These are phyloP conservation scores for Solanum pennellii DNA, from an alignment of 257 asterid species.

Conservation along the genomic window DNA sequence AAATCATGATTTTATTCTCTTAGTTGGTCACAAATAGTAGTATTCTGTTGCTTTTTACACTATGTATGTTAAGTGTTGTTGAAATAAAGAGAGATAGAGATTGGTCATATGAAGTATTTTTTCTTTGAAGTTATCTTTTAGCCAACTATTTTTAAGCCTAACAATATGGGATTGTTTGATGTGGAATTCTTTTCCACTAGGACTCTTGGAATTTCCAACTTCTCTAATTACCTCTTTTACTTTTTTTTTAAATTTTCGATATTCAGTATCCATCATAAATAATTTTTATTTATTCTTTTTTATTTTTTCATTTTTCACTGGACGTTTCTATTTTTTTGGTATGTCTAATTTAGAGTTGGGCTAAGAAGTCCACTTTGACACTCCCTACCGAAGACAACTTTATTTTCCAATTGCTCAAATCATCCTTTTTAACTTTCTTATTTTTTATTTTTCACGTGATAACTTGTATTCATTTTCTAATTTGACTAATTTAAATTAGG, in stretches of 20 bases:
- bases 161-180: neutral
- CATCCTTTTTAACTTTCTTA: neutral
- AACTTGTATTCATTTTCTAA: neutral
- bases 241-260: neutral
- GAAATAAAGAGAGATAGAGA: slow-evolving; percentile 1
- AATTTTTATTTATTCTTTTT: neutral
- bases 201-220: neutral
- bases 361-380: neutral
- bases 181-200: neutral
- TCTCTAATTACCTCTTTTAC: neutral
- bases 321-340: neutral
- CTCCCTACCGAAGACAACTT: neutral
- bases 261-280: neutral
- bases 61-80: neutral
- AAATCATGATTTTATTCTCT: neutral
- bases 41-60: neutral
- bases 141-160: neutral
- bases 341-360: no score
- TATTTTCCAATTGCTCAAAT: neutral
- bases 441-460: neutral
- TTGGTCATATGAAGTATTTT: neutral
- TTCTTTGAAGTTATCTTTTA: neutral
- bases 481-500: neutral
- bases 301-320: neutral
- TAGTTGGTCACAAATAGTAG: neutral